Conservation (phyloP, 2,329 filamentous ascomycete species). For the Diplodia scrobiculata region DNA sequence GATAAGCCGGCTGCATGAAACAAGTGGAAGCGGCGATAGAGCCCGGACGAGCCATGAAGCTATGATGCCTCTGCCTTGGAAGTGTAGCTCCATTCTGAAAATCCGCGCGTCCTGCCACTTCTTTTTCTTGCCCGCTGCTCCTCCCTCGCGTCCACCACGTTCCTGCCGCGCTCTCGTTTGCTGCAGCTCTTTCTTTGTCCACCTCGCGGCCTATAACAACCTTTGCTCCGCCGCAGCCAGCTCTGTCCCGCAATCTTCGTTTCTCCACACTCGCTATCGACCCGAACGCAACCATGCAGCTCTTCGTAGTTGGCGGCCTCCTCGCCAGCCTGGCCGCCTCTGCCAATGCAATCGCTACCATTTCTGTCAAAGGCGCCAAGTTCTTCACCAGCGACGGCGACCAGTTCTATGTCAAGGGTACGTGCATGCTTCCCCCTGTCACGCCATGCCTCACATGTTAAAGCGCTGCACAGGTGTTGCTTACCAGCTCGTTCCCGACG, state of each 20-base stretch:
- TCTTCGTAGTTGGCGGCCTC: slow-evolving; percentile 29
- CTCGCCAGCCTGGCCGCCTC: slow-evolving; percentile 37
- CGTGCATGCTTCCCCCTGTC: background rate
- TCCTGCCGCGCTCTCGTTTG: slow-evolving; percentile 1
- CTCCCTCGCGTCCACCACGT: slow-evolving; percentile 1
- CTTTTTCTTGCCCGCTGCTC: slow-evolving; percentile 9
- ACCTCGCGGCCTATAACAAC: background rate
- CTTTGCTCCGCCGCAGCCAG: background rate
- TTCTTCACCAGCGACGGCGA: slow-evolving; percentile 80
- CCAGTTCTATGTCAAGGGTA: slow-evolving; percentile 84
- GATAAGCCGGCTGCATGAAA: slow-evolving; percentile 5
- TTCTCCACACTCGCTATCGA: background rate
- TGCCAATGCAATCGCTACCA: slow-evolving; percentile 56
- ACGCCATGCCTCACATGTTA: background rate
- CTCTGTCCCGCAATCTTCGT: slow-evolving; percentile 3
- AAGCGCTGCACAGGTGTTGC: background rate
- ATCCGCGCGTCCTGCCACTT: slow-evolving; percentile 18
- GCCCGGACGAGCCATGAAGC: background rate
- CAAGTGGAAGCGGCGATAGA: slow-evolving; percentile 17
- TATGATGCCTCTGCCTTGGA: slow-evolving; percentile 16
- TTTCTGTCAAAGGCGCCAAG: slow-evolving; percentile 71
- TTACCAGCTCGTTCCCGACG: slow-evolving; percentile 59
- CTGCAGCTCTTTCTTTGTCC: slow-evolving; percentile 4
- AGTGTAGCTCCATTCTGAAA: slow-evolving; percentile 1
- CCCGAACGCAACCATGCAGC: background rate